These are phyloP conservation scores for Drechslerella dactyloides DNA, from an alignment of 2,329 filamentous ascomycete species.

Conservation along the genomic window DNA sequence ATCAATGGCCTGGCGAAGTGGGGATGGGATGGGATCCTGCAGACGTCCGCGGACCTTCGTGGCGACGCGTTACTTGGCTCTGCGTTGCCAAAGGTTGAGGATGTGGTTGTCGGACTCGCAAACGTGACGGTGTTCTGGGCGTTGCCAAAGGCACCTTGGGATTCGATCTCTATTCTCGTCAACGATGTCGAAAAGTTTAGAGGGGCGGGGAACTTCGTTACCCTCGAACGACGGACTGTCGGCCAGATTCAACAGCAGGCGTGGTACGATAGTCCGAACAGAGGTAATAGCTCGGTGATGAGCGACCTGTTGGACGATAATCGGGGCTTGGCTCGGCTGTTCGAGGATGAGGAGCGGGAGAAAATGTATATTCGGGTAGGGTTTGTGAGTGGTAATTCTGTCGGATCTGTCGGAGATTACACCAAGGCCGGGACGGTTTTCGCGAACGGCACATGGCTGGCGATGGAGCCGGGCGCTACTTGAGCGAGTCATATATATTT, in stretches of 20 bases:
- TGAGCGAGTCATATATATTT: conserved; percentile 13
- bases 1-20: conserved; percentile 92
- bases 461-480: conserved; percentile 43
- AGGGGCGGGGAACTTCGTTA: conserved; percentile 56
- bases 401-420: conserved; percentile 34
- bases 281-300: background rate
- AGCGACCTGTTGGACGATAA: conserved; percentile 3
- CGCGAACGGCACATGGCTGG: conserved; percentile 34
- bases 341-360: conserved; percentile 27
- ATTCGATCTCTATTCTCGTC: conserved; percentile 73
- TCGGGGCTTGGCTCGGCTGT: background rate
- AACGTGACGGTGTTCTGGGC: conserved; percentile 71
- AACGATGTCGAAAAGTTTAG: conserved; percentile 84
- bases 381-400: conserved; percentile 26
- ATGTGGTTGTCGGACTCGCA: conserved; percentile 61
- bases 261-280: conserved; percentile 24
- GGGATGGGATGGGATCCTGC: conserved; percentile 87
- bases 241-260: conserved; percentile 33
- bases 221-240: conserved; percentile 21
- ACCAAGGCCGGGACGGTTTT: conserved; percentile 44
- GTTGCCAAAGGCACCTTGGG: conserved; percentile 60
- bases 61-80: conserved; percentile 71
- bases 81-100: conserved; percentile 65
- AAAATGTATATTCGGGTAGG: conserved; percentile 48
- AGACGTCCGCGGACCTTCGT: conserved; percentile 76